Conservation (phyloP, 305 asterid species). For the Vinca major region DNA sequence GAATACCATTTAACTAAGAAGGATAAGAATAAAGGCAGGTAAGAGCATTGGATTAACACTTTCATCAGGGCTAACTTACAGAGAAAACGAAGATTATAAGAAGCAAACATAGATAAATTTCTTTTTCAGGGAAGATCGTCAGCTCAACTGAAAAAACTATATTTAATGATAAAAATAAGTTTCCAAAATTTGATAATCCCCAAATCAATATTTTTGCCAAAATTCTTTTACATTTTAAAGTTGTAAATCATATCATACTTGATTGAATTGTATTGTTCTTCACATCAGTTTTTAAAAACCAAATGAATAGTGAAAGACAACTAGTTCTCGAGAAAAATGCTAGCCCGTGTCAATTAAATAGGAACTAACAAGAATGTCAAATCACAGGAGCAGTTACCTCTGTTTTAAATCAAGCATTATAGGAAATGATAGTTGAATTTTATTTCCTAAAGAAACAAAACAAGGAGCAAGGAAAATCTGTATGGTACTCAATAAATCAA, state of each 20-base stretch:
- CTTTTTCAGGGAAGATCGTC: neutral
- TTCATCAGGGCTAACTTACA: neutral
- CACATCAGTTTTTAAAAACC: neutral
- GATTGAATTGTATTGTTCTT: neutral
- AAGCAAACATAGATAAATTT: neutral
- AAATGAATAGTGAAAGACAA: neutral
- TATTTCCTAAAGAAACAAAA: neutral
- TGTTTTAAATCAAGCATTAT: neutral
- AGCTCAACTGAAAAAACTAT: no score
- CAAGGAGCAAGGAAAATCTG: neutral
- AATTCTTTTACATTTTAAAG: neutral
- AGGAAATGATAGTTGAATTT: conserved; percentile 4
- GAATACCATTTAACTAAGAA: neutral
- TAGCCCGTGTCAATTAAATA: neutral
- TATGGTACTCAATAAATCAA: conserved; percentile 1
- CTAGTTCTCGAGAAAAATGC: no score
- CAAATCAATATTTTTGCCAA: neutral
- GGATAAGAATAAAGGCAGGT: neutral
- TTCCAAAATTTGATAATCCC: no score
- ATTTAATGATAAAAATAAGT: no score
- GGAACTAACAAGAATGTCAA: neutral
- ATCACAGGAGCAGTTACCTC: neutral
- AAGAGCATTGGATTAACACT: neutral
- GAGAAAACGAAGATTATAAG: neutral
- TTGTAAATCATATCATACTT: neutral